Percentiles rank a stretch among this genome's conserved stretches.
These are phyloP conservation scores for Liquidambar formosana DNA, from an alignment of 164 flowering plant genomes.

Conservation along the genomic window DNA sequence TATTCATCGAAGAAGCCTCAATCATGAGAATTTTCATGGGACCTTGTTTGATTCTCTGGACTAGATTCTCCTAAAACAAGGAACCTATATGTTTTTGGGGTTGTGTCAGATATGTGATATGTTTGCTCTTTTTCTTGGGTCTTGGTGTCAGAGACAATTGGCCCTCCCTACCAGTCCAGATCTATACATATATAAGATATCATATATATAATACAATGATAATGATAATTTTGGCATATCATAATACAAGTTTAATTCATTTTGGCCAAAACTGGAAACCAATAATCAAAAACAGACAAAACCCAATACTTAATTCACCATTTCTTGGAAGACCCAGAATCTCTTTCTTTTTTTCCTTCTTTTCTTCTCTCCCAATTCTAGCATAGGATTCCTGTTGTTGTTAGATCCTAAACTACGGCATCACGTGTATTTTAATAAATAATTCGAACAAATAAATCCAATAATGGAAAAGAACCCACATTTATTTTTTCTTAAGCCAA, in stretches of 20 bases:
- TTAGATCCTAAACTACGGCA: slow-evolving; percentile 18
- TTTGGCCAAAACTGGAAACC: slow-evolving; percentile 24
- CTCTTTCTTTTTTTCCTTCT: too few species aligned
- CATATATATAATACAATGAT: background rate
- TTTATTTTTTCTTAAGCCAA: slow-evolving; percentile 8
- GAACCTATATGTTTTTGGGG: background rate
- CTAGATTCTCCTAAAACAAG: slow-evolving; percentile 13
- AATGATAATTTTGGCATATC: background rate
- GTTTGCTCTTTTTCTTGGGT: slow-evolving; percentile 7
- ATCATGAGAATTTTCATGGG: slow-evolving; percentile 15
- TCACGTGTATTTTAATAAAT: background rate
- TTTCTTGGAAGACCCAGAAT: slow-evolving; percentile 31
- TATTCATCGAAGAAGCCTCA: slow-evolving; percentile 16
- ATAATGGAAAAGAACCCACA: slow-evolving; percentile 13
- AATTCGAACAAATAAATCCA: slow-evolving; percentile 12
- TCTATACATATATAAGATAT: slow-evolving; percentile 8
- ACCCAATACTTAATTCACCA: slow-evolving; percentile 13
- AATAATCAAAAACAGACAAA: slow-evolving; percentile 21
- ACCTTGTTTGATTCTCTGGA: slow-evolving; percentile 12
- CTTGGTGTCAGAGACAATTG: slow-evolving; percentile 20
- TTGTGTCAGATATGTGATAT: slow-evolving; percentile 6
- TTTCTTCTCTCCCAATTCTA: slow-evolving; percentile 16
- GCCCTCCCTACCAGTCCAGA: slow-evolving; percentile 7
- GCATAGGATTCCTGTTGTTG: slow-evolving; percentile 25
- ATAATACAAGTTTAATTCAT: slow-evolving; percentile 15